phyloP scores from a whole-genome alignment of 495 filamentous ascomycete species.

The Podospora sp. region DNA sequence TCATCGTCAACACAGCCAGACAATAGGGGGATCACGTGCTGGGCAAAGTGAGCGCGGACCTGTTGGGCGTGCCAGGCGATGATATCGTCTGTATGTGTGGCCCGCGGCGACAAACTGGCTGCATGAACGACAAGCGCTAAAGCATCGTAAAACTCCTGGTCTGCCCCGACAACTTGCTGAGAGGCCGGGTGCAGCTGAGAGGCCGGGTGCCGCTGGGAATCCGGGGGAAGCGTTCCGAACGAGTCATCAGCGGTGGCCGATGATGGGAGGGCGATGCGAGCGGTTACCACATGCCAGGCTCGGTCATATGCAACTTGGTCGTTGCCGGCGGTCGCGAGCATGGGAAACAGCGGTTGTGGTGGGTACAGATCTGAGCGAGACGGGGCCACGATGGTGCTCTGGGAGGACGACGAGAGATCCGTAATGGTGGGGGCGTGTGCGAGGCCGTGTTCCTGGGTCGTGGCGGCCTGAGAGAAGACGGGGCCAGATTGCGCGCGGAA shows the following conservation, averaged over 20 bases:
- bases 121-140: constrained; percentile 47
- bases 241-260: constrained; percentile 47
- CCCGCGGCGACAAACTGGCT: constrained; percentile 41
- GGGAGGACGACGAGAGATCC: constrained; percentile 8
- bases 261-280: constrained; percentile 60
- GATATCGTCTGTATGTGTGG: constrained; percentile 51
- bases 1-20: constrained; percentile 37
- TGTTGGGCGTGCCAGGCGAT: constrained; percentile 56
- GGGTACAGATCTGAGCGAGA: constrained; percentile 13
- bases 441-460: constrained; percentile 17
- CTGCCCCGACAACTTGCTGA: constrained; percentile 20
- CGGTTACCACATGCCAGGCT: constrained; percentile 69
- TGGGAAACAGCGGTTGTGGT: constrained; percentile 30
- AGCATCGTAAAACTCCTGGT: constrained; percentile 46
- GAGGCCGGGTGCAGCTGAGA: constrained; percentile 37
- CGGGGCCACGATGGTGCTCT: constrained; percentile 20
- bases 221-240: constrained; percentile 46
- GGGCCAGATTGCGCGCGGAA: constrained; percentile 10
- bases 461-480: constrained; percentile 19
- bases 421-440: constrained; percentile 17
- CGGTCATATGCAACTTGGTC: constrained; percentile 67
- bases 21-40: constrained; percentile 53
- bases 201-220: constrained; percentile 46
- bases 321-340: constrained; percentile 29
- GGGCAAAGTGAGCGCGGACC: constrained; percentile 53